A percentile compares a stretch with the other conserved stretches of the same genome.
Conservation (phyloP, 2,329 filamentous ascomycete species). For the Microdochium paspali region DNA sequence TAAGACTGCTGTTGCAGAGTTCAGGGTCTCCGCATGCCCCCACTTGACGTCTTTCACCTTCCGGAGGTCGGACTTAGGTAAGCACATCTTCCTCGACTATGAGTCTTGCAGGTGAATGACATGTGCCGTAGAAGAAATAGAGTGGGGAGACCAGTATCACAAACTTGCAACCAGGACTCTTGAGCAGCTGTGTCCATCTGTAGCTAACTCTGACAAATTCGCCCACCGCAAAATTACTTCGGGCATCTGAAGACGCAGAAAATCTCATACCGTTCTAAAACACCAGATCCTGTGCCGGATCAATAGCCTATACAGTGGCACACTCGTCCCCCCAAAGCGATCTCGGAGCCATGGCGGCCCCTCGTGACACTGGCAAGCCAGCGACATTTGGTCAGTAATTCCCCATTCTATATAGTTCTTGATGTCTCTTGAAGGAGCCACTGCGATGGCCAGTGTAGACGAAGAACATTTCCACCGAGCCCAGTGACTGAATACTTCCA, state of each 20-base stretch:
- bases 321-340: background rate
- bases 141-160: constrained; percentile 2
- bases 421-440: background rate
- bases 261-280: too few species aligned
- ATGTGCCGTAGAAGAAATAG: background rate
- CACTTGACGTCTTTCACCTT: background rate
- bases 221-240: too few species aligned
- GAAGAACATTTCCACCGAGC: too few species aligned
- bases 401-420: background rate
- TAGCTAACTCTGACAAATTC: too few species aligned
- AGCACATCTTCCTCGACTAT: constrained; percentile 3
- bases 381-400: constrained; percentile 14
- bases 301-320: background rate
- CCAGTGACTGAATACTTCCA: constrained; percentile 52
- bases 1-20: background rate
- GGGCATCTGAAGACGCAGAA: too few species aligned
- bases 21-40: background rate
- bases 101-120: background rate
- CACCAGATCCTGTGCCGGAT: background rate
- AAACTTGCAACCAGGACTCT: background rate
- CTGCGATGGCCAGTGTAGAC: too few species aligned
- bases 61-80: constrained; percentile 11
- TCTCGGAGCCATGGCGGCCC: background rate
- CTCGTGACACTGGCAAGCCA: constrained; percentile 5
- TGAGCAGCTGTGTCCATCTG: too few species aligned